Evolutionary conservation across 2,329 filamentous ascomycete species (phyloP).

Genomic region (Monilinia laxa): DNA sequence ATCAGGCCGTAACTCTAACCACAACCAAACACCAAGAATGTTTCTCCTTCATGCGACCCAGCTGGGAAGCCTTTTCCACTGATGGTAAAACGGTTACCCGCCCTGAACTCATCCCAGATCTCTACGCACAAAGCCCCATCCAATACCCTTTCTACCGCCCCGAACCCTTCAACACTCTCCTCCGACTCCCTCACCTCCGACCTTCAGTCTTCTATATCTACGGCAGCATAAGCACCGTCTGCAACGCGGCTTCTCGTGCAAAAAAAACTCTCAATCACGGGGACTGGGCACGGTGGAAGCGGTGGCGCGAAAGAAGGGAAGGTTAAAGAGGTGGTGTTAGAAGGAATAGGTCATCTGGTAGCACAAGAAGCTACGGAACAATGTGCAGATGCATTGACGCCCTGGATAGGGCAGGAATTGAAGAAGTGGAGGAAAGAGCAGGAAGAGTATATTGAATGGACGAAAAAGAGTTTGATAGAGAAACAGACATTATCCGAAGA

Average conservation of each 20-base stretch:
- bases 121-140: conserved; percentile 27
- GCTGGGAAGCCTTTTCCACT: conserved; percentile 44
- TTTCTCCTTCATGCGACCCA: conserved; percentile 69
- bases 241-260: conserved; percentile 49
- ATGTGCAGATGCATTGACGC: conserved; percentile 60
- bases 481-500: conserved; percentile 58
- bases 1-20: conserved; percentile 61
- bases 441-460: conserved; percentile 53
- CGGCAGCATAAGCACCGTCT: conserved; percentile 59
- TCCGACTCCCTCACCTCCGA: conserved; percentile 58
- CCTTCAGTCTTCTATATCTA: conserved; percentile 70
- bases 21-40: conserved; percentile 90
- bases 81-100: conserved; percentile 41
- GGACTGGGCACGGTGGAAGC: conserved; percentile 64
- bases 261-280: conserved; percentile 63
- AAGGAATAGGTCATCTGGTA: conserved; percentile 73
- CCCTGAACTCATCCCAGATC: conserved; percentile 20
- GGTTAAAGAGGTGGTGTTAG: conserved; percentile 64
- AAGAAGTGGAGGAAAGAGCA: conserved; percentile 57
- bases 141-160: conserved; percentile 62
- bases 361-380: conserved; percentile 74
- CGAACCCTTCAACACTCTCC: conserved; percentile 58
- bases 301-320: conserved; percentile 62
- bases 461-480: conserved; percentile 52
- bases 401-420: conserved; percentile 59